Percentiles rank a stretch among this genome's conserved stretches.
phyloP scores from a whole-genome alignment of 2,329 filamentous ascomycete species.

The Exophiala dermatitidis region DNA sequence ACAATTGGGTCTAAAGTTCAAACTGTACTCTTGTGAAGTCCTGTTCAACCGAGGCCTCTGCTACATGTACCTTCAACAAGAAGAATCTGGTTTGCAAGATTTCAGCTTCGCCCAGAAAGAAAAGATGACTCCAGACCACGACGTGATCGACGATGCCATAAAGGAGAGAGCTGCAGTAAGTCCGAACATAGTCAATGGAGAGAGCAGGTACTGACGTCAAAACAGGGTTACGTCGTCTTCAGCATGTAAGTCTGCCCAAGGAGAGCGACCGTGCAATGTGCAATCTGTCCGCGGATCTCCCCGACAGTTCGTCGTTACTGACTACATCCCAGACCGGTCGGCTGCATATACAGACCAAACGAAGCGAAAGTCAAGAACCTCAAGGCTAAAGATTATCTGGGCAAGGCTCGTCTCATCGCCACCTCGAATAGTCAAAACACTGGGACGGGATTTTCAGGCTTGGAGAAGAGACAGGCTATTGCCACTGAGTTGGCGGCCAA shows the following conservation, averaged over 20 bases:
- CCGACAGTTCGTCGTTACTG: not conserved
- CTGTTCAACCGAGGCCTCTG: conserved; percentile 95
- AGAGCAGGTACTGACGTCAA: conserved; percentile 1
- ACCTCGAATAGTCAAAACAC: conserved; percentile 73
- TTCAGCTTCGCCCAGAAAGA: conserved; percentile 85
- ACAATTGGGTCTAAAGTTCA: conserved; percentile 89
- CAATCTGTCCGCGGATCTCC: too few species aligned
- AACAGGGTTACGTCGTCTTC: conserved; percentile 91
- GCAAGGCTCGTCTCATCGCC: conserved; percentile 88
- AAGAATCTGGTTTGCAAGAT: conserved; percentile 84
- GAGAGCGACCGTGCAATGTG: too few species aligned
- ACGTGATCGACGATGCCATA: conserved; percentile 97
- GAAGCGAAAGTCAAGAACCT: conserved; percentile 97
- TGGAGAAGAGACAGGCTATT: conserved; percentile 57
- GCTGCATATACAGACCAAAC: conserved; percentile 89
- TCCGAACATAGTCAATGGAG: not conserved
- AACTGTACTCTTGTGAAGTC: conserved; percentile 93
- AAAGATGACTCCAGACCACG: conserved; percentile 91
- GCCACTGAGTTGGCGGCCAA: conserved; percentile 28
- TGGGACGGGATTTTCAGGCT: conserved; percentile 73
- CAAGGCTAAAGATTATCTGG: conserved; percentile 95
- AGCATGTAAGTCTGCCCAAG: conserved; percentile 19
- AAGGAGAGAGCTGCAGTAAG: conserved; percentile 80
- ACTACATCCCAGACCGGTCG: conserved; percentile 72
- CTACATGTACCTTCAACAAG: conserved; percentile 93